Evolutionary conservation across 331 rosid species (phyloP).

Genomic region (Quercus phellos): DNA sequence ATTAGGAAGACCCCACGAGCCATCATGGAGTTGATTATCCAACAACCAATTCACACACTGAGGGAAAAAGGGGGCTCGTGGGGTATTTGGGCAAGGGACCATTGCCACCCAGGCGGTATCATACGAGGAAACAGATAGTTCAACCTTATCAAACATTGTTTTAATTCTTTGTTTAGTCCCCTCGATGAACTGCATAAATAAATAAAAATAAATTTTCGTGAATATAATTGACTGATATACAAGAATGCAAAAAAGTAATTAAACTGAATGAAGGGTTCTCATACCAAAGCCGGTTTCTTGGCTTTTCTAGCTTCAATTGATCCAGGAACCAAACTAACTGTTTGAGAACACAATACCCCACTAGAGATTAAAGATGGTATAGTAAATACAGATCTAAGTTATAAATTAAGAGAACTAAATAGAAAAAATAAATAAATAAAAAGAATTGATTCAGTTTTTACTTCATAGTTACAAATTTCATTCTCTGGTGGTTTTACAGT

Average conservation of each 20-base stretch:
- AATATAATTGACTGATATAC: not conserved
- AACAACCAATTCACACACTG: constrained; percentile 69
- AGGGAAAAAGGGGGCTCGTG: constrained; percentile 60
- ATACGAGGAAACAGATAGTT: constrained; percentile 69
- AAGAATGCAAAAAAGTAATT: not conserved
- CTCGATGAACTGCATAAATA: constrained; percentile 37
- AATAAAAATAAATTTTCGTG: not conserved
- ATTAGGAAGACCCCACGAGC: constrained; percentile 69
- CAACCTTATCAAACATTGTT: constrained; percentile 55
- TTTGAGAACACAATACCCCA: constrained; percentile 8
- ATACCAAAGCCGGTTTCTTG: constrained; percentile 39
- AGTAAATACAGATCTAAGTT: not conserved
- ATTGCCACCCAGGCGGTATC: constrained; percentile 96
- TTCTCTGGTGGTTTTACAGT: too few relatives aligned
- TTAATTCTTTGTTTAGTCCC: constrained; percentile 53
- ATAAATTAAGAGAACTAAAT: not conserved
- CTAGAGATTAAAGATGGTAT: not conserved
- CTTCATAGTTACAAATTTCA: too few relatives aligned
- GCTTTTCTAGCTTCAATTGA: constrained; percentile 25
- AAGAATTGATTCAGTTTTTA: too few relatives aligned
- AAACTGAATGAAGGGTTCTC: not conserved
- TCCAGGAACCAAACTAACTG: constrained; percentile 30
- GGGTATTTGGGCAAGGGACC: constrained; percentile 60
- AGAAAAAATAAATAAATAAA: too few relatives aligned
- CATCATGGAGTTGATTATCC: constrained; percentile 66